Base-by-base conservation (phyloP, 192 early-diverging fungal genomes). In the Oehlia diaphana region DNA sequence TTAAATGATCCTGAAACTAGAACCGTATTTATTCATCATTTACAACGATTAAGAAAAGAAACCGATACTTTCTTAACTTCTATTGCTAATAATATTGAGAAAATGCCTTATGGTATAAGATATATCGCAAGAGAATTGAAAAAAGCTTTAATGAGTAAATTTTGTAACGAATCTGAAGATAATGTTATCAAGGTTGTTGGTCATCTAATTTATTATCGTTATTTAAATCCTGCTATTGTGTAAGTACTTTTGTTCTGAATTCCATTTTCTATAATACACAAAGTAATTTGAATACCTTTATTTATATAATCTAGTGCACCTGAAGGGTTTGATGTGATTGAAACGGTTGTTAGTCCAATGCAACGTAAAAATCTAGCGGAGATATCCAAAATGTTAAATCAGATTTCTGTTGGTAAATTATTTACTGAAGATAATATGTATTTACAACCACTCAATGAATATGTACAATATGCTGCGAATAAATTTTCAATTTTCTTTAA, bases 311-410 rank as follows among this genome's bases (percentile, higher is more conserved):
- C 14, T 81, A 95, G 94, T 79, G 95, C 98, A 26, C 98, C 98
- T 35, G 98, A 99, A 82, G 92, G 92, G 23, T 99, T 96, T 79
- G 96, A 97, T 82, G 95, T 99, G 71, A 94, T 98, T 73, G 95
- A 98, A 33, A 87, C 88, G 14, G 87, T 89, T 12, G 91, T 99
- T 63, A 91, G 89, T 74, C 96, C 94, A 2, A 87, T 92, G 80
- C 95, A 98, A 86, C 93, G 97, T 82, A 98, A 96, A 86, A 99
- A 99, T 82, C 86, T 99, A 78, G 97, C 96, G 0, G 97, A 98
- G 84, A 91, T 97, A 62, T 93, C 95, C 62, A 98, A 97, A 86
- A 96, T 95, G 90, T 88, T 98, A 2, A 95, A 98, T 81, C 93
- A 97, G 80, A 96, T 99, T 61, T 95, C 95, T n/a, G 95, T 94